Base-by-base conservation (phyloP, 2,329 filamentous ascomycete species). In the Verticillium dahliae region DNA sequence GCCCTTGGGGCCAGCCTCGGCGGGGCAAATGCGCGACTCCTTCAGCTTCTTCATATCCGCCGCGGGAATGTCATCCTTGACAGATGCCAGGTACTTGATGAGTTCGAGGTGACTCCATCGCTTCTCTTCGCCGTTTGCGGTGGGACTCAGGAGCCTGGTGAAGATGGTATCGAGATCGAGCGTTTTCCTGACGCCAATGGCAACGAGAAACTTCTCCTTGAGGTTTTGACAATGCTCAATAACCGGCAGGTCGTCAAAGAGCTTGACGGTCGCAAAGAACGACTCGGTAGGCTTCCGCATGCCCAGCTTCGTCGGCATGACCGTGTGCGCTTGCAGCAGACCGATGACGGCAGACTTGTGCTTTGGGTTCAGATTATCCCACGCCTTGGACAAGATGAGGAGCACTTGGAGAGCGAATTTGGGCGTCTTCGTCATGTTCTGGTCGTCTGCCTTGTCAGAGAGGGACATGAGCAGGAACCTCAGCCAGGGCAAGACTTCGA, bases 91-190 rank as follows among this genome's bases (percentile, higher is more conserved):
- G 69, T 99, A 99, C 68, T 92, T 94, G 74, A 99, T 92, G 33
- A 99, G 80, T 72, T 99, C 94, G 63, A 97, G 87, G 71, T 98
- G 94, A 62, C 92, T 97, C 91, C 91, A 97, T 73, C 88, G 87
- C 63, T 82, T 83, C 33, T 83, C 82, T n/a, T 80, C 78, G 10
- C 73, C 74, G 14, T 81, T 77, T 0, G 78, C 70, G 0, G 86
- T 80, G 15, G 83, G 81, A 59, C 84, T 87, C 67, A 97, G 83
- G 54, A 99, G 82, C 55, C 94, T 85, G 31, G 90, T 90, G 69
- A 99, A 98, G 35, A 99, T 96, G 35, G 96, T 94, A 37, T 92
- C 92, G 1, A 99, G 79, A 67, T 99, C 95, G 22, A 99, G 88
- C 0, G 95, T 99, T 77, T 98, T 98, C 62, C 95, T 87, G 33